Conservation (phyloP, 768 basidiomycete species). For the Pisolithus sp. region DNA sequence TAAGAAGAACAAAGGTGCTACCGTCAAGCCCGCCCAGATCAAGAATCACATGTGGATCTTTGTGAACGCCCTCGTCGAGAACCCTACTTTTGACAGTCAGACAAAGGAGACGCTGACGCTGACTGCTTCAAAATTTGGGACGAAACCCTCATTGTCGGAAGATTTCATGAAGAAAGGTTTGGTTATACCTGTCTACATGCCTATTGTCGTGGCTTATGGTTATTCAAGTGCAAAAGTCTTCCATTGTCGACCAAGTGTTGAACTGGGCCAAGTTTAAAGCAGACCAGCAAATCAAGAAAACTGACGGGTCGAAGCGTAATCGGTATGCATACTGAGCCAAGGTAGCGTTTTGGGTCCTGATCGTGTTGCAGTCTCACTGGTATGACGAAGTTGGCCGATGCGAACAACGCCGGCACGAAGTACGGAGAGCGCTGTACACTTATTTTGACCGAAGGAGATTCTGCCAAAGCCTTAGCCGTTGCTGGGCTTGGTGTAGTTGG, state of each 20-base stretch:
- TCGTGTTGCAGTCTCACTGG: conserved; percentile 63
- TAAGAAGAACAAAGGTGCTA: conserved; percentile 98
- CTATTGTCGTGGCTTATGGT: neutral
- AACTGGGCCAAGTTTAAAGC: conserved; percentile 98
- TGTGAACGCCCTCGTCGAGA: conserved; percentile 92
- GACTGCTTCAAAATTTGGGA: conserved; percentile 82
- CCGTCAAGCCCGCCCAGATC: conserved; percentile 88
- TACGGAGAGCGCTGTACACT: conserved; percentile 81
- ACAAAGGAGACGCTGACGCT: conserved; percentile 95
- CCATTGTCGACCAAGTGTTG: conserved; percentile 86
- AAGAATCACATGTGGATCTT: conserved; percentile 99
- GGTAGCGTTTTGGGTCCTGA: conserved; percentile 3
- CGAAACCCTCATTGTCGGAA: conserved; percentile 76
- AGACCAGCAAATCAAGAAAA: conserved; percentile 93
- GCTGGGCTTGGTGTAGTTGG: conserved; percentile 94
- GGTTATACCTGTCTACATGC: conserved; percentile 10
- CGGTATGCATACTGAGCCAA: conserved; percentile 41
- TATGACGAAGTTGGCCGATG: conserved; percentile 89
- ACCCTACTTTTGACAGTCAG: conserved; percentile 98
- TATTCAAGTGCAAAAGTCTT: conserved; percentile 69
- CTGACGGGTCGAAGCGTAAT: conserved; percentile 85
- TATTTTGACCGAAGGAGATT: conserved; percentile 98
- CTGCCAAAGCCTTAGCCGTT: conserved; percentile 93
- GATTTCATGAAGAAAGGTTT: conserved; percentile 95
- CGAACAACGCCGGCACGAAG: conserved; percentile 92